Conservation (phyloP, 2,329 filamentous ascomycete species). For the Colletotrichum caudatum region DNA sequence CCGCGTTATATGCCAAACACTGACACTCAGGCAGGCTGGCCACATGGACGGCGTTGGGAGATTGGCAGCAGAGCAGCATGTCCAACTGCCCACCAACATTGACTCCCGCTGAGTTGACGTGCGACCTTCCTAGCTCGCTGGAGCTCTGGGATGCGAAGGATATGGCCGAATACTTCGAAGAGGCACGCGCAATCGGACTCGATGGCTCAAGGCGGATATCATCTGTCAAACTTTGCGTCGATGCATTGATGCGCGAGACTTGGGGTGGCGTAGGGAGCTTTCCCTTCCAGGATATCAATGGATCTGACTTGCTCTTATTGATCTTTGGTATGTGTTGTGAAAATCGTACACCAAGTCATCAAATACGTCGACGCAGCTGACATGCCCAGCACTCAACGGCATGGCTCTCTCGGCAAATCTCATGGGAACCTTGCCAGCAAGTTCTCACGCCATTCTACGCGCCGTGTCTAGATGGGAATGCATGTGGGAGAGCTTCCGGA, state of each 20-base stretch:
- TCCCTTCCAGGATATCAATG: conserved; percentile 34
- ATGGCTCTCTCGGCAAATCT: conserved; percentile 39
- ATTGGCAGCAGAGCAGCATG: conserved; percentile 48
- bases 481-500: conserved; percentile 40
- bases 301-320: conserved; percentile 29
- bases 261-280: conserved; percentile 37
- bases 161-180: conserved; percentile 40
- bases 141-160: conserved; percentile 46
- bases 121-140: conserved; percentile 44
- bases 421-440: conserved; percentile 36
- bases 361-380: background rate
- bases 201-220: conserved; percentile 15
- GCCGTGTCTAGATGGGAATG: conserved; percentile 44
- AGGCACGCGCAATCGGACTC: conserved; percentile 7
- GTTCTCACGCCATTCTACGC: conserved; percentile 34
- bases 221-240: conserved; percentile 41
- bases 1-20: background rate
- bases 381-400: conserved; percentile 24
- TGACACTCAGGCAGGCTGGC: conserved; percentile 42
- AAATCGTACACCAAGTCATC: too few relatives aligned
- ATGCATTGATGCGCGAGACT: conserved; percentile 42
- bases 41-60: conserved; percentile 44
- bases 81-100: conserved; percentile 44
- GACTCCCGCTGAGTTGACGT: conserved; percentile 45
- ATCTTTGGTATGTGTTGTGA: conserved; percentile 26